Percentiles rank a stretch among this genome's conserved stretches.
phyloP scores from a whole-genome alignment of 108 stramenopile species.

The Craspedostauros australis region DNA sequence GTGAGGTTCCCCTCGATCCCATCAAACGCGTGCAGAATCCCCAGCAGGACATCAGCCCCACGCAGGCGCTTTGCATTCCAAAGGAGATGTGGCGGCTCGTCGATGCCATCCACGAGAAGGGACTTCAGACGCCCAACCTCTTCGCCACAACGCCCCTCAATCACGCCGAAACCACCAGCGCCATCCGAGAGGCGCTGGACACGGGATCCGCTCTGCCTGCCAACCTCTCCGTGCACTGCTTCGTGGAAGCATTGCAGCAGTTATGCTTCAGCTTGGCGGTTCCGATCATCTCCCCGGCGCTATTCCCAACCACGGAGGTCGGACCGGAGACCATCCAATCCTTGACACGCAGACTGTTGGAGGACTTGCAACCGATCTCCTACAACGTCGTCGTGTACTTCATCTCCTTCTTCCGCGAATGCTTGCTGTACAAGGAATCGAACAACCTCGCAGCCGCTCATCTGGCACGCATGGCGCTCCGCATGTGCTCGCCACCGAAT shows the following conservation, averaged over 20 bases:
- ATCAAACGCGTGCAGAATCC: constrained; percentile 68
- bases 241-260: constrained; percentile 69
- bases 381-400: constrained; percentile 98
- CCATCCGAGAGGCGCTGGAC: constrained; percentile 88
- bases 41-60: constrained; percentile 30
- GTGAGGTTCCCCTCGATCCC: constrained; percentile 75
- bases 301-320: constrained; percentile 81
- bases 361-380: constrained; percentile 85
- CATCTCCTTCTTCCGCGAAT: constrained; percentile 91
- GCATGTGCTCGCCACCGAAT: constrained; percentile 51
- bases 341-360: constrained; percentile 75
- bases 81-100: constrained; percentile 95
- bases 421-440: constrained; percentile 56
- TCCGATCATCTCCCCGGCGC: constrained; percentile 73
- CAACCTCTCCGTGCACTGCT: constrained; percentile 63
- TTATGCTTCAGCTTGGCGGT: constrained; percentile 74
- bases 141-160: constrained; percentile 71
- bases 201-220: constrained; percentile 60
- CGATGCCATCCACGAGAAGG: constrained; percentile 86
- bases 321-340: constrained; percentile 79
- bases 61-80: constrained; percentile 83
- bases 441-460: constrained; percentile 75
- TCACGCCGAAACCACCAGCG: constrained; percentile 67
- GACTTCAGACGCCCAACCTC: constrained; percentile 78
- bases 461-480: constrained; percentile 75